phyloP scores from a whole-genome alignment of 2,329 filamentous ascomycete genomes.

The Septoria linicola region DNA sequence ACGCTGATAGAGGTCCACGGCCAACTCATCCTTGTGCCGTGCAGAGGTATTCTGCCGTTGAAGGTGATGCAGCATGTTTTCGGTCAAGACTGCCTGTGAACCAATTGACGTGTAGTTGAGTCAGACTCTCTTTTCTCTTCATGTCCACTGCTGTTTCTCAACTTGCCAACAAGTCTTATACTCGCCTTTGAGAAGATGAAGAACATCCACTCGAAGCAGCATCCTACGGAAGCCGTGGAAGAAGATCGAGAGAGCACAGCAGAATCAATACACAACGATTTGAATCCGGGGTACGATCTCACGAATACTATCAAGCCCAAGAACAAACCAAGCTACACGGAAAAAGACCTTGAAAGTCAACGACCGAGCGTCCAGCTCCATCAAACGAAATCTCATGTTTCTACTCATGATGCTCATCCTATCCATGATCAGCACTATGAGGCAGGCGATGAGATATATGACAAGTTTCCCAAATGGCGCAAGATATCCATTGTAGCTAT shows the following conservation, averaged over 20 bases:
- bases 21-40: conserved; percentile 15
- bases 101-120: conserved; percentile 8
- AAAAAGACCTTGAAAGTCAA: conserved; percentile 21
- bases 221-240: conserved; percentile 22
- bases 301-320: conserved; percentile 4
- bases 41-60: conserved; percentile 4
- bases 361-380: conserved; percentile 31
- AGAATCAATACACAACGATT: conserved; percentile 14
- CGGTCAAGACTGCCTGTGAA: conserved; percentile 10
- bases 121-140: conserved; percentile 1
- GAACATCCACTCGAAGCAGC: conserved; percentile 13
- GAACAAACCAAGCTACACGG: conserved; percentile 9
- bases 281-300: conserved; percentile 5
- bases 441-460: conserved; percentile 58
- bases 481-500: conserved; percentile 68
- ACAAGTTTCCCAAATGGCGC: conserved; percentile 58
- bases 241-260: conserved; percentile 18
- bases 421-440: conserved; percentile 41
- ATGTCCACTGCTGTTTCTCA: background rate
- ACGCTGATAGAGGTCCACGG: conserved; percentile 12
- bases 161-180: background rate
- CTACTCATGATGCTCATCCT: conserved; percentile 34
- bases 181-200: background rate
- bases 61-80: conserved; percentile 13
- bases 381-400: conserved; percentile 33